These are phyloP conservation scores for Pythium pyrilobum DNA, from an alignment of 352 stramenopile species.

Conservation along the genomic window DNA sequence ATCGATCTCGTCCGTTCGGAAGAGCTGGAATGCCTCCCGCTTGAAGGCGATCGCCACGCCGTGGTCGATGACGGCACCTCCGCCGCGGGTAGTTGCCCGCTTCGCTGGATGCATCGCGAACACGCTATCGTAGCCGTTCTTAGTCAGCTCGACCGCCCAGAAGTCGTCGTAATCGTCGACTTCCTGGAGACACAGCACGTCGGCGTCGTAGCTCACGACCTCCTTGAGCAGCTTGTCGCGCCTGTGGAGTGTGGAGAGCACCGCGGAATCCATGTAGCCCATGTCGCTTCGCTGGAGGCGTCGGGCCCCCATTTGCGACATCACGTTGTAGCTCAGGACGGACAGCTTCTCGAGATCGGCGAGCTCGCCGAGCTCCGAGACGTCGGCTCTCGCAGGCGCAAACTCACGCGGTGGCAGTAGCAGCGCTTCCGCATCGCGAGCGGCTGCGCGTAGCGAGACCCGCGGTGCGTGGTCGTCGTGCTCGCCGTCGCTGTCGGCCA, in stretches of 20 bases:
- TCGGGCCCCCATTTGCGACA: conserved; percentile 71
- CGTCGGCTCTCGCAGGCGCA: conserved; percentile 33
- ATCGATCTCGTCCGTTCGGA: conserved; percentile 45
- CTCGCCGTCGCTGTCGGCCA: conserved; percentile 2
- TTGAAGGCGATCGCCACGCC: conserved; percentile 82
- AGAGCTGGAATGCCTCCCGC: conserved; percentile 73
- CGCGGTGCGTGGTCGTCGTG: neutral
- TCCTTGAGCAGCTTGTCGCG: conserved; percentile 53
- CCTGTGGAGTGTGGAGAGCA: conserved; percentile 54
- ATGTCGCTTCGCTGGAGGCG: conserved; percentile 38
- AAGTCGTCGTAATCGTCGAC: conserved; percentile 87
- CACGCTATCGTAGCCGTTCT: conserved; percentile 78
- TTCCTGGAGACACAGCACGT: conserved; percentile 87
- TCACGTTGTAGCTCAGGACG: conserved; percentile 77
- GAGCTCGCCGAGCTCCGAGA: conserved; percentile 36
- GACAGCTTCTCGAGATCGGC: conserved; percentile 55
- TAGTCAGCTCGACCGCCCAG: conserved; percentile 62
- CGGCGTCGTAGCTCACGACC: conserved; percentile 68
- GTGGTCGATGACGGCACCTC: conserved; percentile 30
- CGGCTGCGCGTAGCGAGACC: neutral
- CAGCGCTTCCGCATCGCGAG: neutral
- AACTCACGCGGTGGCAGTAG: conserved; percentile 25
- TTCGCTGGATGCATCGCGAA: conserved; percentile 34
- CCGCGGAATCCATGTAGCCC: conserved; percentile 37
- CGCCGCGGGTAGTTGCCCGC: neutral